Evolutionary conservation across 495 filamentous ascomycete species (phyloP).

Genomic region (Terfezia claveryi): DNA sequence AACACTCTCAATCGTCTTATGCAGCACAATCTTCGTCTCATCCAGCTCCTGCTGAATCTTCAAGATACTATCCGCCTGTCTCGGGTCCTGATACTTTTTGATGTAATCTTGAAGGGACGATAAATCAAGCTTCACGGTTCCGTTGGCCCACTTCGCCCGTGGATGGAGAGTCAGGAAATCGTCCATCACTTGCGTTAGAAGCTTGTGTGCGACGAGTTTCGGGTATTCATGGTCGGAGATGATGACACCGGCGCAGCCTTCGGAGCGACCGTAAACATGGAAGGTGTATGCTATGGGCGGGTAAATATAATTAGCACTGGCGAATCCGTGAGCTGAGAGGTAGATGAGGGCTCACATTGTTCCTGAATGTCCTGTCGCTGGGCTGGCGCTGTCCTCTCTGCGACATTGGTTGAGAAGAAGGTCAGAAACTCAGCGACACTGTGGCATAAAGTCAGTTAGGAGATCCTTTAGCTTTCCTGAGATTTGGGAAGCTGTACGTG

Average conservation of each 20-base stretch:
- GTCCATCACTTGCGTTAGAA: slow-evolving; percentile 78
- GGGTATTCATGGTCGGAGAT: slow-evolving; percentile 85
- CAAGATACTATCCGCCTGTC: slow-evolving; percentile 72
- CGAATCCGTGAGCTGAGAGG: not conserved
- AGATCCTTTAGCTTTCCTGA: not conserved
- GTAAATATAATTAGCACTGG: slow-evolving; percentile 1
- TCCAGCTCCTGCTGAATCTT: slow-evolving; percentile 94
- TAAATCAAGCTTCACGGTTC: slow-evolving; percentile 32
- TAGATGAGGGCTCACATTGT: slow-evolving; percentile 32
- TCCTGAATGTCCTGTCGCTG: slow-evolving; percentile 83
- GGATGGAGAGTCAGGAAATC: slow-evolving; percentile 76
- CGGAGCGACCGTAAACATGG: slow-evolving; percentile 71
- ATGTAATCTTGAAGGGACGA: slow-evolving; percentile 66
- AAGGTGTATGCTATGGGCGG: slow-evolving; percentile 43
- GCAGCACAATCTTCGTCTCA: slow-evolving; percentile 92
- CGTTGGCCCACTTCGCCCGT: slow-evolving; percentile 37
- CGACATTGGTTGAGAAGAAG: slow-evolving; percentile 44
- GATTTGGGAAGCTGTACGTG: slow-evolving; percentile 11
- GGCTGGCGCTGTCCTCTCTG: slow-evolving; percentile 64
- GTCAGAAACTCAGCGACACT: slow-evolving; percentile 45
- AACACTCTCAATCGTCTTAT: slow-evolving; percentile 95
- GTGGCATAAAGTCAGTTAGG: not conserved
- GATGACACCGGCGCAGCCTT: slow-evolving; percentile 72
- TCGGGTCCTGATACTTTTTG: slow-evolving; percentile 69
- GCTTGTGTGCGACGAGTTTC: slow-evolving; percentile 71